These are phyloP conservation scores for Hypoxylon crocopeplum DNA, from an alignment of 495 filamentous ascomycete species.

Conservation along the genomic window DNA sequence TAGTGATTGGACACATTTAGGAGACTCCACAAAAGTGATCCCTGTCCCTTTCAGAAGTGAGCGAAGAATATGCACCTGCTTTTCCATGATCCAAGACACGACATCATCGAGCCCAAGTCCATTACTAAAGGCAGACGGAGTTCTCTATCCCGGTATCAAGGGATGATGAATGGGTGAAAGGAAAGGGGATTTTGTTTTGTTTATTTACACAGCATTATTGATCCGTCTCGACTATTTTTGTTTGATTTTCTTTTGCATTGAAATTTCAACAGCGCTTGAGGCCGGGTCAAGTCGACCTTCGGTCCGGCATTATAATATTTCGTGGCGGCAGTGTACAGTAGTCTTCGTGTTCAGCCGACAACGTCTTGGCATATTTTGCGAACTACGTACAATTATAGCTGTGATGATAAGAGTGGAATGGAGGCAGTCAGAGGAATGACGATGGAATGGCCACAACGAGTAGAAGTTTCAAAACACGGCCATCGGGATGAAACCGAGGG, in stretches of 20 bases:
- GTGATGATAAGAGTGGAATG: conserved; percentile 29
- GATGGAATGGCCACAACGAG: conserved; percentile 20
- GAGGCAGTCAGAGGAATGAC: conserved; percentile 24
- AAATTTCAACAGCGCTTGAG: conserved; percentile 6
- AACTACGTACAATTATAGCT: conserved; percentile 25
- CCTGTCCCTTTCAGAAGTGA: conserved; percentile 16
- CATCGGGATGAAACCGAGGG: conserved; percentile 39
- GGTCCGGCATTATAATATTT: conserved; percentile 28
- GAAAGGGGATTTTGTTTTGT: conserved; percentile 7
- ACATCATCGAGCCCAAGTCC: conserved; percentile 34
- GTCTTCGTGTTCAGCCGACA: conserved; percentile 33
- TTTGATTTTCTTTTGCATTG: conserved; percentile 11
- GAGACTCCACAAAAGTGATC: conserved; percentile 31
- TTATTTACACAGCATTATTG: background rate
- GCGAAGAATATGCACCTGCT: conserved; percentile 20
- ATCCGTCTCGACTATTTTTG: background rate
- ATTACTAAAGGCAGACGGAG: conserved; percentile 27
- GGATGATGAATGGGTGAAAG: conserved; percentile 35
- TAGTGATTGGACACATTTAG: conserved; percentile 29
- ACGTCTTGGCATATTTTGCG: conserved; percentile 29
- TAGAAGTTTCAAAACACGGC: conserved; percentile 28
- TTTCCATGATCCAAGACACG: conserved; percentile 30
- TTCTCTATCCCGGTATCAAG: conserved; percentile 37
- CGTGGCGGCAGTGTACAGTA: conserved; percentile 20
- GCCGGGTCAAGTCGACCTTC: conserved; percentile 7